Percentiles rank a stretch among this genome's conserved stretches.
phyloP scores from a whole-genome alignment of 139 green algal genomes.

The Micractinium conductrix region DNA sequence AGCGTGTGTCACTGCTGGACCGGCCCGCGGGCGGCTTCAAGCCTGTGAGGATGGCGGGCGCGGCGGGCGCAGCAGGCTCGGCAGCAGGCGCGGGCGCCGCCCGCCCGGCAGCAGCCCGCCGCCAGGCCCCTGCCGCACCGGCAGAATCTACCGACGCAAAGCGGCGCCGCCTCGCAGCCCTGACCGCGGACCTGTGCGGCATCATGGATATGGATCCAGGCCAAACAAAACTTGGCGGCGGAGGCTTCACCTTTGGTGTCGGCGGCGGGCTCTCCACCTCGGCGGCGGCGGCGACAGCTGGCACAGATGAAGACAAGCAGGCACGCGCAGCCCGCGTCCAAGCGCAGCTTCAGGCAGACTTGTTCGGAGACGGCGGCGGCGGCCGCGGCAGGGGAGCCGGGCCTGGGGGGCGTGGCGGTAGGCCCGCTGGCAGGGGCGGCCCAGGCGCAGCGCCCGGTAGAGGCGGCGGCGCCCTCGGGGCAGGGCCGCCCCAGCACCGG shows the following conservation, averaged over 20 bases:
- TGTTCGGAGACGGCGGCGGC: background rate
- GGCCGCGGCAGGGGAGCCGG: background rate
- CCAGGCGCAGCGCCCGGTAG: too few relatives aligned
- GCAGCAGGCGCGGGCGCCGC: too few relatives aligned
- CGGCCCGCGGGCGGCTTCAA: conserved; percentile 13
- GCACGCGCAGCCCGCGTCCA: background rate
- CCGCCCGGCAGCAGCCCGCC: background rate
- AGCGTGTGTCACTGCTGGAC: background rate
- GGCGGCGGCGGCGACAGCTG: too few relatives aligned
- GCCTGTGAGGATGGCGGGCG: background rate
- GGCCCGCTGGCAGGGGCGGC: too few relatives aligned
- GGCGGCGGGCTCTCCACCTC: background rate
- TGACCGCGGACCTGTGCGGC: background rate
- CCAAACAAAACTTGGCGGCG: too few relatives aligned
- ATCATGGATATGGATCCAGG: background rate
- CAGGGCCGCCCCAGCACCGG: background rate
- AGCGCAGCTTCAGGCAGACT: background rate
- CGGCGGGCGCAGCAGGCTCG: background rate
- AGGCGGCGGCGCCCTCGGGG: too few relatives aligned
- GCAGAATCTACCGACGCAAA: background rate
- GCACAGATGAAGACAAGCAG: background rate
- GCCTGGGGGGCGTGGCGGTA: too few relatives aligned
- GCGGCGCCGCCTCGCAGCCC: background rate
- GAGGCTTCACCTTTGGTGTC: background rate
- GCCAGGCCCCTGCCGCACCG: background rate